Conservation (phyloP, 345 rosid genomes). For the Nasturtium officinale region DNA sequence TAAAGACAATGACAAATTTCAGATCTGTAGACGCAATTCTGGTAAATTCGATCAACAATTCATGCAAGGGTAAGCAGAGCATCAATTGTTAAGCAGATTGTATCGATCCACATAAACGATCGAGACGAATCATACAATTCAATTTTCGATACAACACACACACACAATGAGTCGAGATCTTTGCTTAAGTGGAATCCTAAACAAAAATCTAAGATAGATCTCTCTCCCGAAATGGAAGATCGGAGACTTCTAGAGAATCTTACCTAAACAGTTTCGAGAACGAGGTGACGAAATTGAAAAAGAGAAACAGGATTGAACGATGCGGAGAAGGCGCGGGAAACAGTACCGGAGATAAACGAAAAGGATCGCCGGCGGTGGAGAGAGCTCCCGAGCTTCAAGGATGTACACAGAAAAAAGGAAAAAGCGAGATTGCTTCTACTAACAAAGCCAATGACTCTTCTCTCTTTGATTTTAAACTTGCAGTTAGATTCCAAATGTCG, state of each 20-base stretch:
- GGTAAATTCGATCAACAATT: constrained; percentile 10
- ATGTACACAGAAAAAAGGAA: background rate
- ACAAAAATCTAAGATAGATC: constrained; percentile 26
- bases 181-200: background rate
- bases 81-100: background rate
- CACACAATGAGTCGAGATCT: constrained; percentile 24
- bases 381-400: constrained; percentile 35
- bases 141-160: constrained; percentile 3
- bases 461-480: constrained; percentile 24
- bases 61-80: constrained; percentile 13
- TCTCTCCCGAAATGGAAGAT: constrained; percentile 27
- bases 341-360: constrained; percentile 26
- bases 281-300: constrained; percentile 16
- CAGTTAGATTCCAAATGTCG: constrained; percentile 47
- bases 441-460: background rate
- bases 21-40: constrained; percentile 25
- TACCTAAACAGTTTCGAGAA: constrained; percentile 17
- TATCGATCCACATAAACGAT: constrained; percentile 20
- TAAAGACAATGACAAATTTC: background rate
- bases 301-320: constrained; percentile 2
- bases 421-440: constrained; percentile 39
- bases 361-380: constrained; percentile 31
- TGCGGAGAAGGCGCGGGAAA: background rate
- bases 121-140: constrained; percentile 24
- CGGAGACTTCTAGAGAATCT: constrained; percentile 21